phyloP scores from a whole-genome alignment of 768 basidiomycete genomes.

The Xerocomellus amylosporus region DNA sequence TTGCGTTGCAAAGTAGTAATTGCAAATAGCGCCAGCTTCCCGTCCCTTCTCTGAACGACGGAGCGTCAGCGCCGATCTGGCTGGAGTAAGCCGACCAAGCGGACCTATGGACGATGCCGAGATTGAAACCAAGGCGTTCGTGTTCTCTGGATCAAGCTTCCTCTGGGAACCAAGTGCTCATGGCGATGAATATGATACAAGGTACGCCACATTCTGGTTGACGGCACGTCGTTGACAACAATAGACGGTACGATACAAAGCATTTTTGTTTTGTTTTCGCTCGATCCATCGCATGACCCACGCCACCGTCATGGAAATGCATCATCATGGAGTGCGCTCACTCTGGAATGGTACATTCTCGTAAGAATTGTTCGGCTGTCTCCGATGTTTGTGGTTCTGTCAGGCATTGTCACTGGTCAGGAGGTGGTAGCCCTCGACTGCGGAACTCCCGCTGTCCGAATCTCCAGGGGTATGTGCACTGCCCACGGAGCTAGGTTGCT shows the following conservation, averaged over 20 bases:
- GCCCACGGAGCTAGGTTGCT: constrained; percentile 12
- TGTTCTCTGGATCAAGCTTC: constrained; percentile 9
- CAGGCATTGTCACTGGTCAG: not conserved
- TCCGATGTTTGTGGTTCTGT: constrained; percentile 14
- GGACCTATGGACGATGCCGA: constrained; percentile 19
- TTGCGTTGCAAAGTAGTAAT: constrained; percentile 16
- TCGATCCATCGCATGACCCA: constrained; percentile 16
- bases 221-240: constrained; percentile 8
- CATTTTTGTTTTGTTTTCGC: not conserved
- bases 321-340: not conserved
- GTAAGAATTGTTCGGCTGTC: constrained; percentile 15
- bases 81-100: constrained; percentile 13
- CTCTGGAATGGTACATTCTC: constrained; percentile 3
- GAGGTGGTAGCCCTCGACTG: not conserved
- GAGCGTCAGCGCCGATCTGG: constrained; percentile 24
- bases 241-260: not conserved
- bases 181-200: not conserved
- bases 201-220: constrained; percentile 14
- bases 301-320: constrained; percentile 15
- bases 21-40: constrained; percentile 23
- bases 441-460: constrained; percentile 13
- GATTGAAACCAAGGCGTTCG: constrained; percentile 2
- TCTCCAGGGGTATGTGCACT: constrained; percentile 17
- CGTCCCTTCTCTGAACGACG: constrained; percentile 8
- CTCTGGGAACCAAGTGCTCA: constrained; percentile 7